Percentiles rank a stretch among this genome's conserved stretches.
Evolutionary conservation across 495 filamentous ascomycete genomes (phyloP).

Genomic region (Daldinia grandis): DNA sequence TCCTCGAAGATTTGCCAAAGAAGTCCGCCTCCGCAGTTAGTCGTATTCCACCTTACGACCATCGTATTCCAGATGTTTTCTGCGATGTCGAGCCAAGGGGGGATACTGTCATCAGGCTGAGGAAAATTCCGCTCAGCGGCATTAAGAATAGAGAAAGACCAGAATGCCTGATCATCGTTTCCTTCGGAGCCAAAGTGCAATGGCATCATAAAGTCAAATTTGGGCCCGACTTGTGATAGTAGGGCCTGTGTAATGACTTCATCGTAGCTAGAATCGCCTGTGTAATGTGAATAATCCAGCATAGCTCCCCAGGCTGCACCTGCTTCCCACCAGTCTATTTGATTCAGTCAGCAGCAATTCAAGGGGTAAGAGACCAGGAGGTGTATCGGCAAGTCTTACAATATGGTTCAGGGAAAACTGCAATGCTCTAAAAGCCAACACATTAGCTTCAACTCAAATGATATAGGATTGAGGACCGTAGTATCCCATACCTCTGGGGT

Average conservation of each 20-base stretch:
- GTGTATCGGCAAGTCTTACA: constrained; percentile 54
- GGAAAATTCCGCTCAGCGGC: constrained; percentile 80
- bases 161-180: constrained; percentile 84
- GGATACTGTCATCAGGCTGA: constrained; percentile 60
- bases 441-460: constrained; percentile 32
- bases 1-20: constrained; percentile 85
- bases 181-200: constrained; percentile 59
- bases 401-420: constrained; percentile 73
- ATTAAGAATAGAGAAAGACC: constrained; percentile 76
- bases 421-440: constrained; percentile 50
- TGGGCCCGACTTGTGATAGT: constrained; percentile 68
- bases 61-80: constrained; percentile 56
- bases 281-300: constrained; percentile 86
- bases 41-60: constrained; percentile 71
- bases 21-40: constrained; percentile 74
- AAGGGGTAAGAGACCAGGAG: not conserved
- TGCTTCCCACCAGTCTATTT: constrained; percentile 80
- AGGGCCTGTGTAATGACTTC: constrained; percentile 71
- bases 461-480: constrained; percentile 25
- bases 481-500: constrained; percentile 53
- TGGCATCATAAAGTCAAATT: constrained; percentile 66
- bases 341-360: constrained; percentile 39
- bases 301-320: constrained; percentile 77
- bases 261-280: constrained; percentile 78
- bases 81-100: constrained; percentile 69